A percentile compares a stretch with the other conserved stretches of the same genome.
Evolutionary conservation across 192 early-diverging fungal genomes (phyloP).

Genomic region (Coemansia sp.): DNA sequence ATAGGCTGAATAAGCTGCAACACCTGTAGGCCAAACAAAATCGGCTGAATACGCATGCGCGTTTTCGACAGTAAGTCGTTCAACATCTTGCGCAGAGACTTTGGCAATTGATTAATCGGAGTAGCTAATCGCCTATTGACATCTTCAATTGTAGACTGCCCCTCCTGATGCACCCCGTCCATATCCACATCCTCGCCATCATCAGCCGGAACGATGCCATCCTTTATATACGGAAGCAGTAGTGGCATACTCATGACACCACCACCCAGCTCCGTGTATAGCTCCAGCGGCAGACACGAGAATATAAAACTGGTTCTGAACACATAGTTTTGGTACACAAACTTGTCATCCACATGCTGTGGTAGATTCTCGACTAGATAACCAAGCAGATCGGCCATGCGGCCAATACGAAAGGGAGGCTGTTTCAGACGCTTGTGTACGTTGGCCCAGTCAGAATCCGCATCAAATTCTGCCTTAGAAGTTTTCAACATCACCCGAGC

Average conservation of each 20-base stretch:
- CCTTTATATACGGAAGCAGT: slow-evolving; percentile 23
- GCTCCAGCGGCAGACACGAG: slow-evolving; percentile 21
- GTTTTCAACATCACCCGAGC: slow-evolving; percentile 14
- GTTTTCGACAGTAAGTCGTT: not conserved
- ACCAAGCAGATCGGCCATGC: slow-evolving; percentile 23
- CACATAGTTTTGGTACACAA: slow-evolving; percentile 21
- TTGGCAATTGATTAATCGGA: slow-evolving; percentile 28
- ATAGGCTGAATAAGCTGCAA: slow-evolving; percentile 41
- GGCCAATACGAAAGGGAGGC: slow-evolving; percentile 17
- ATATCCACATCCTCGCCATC: not conserved
- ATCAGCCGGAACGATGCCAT: slow-evolving; percentile 11
- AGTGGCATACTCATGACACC: slow-evolving; percentile 13
- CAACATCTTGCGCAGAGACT: not conserved
- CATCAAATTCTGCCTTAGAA: not conserved
- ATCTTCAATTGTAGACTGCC: slow-evolving; percentile 14
- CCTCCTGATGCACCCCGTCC: not conserved
- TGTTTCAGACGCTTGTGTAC: slow-evolving; percentile 11
- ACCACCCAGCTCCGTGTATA: slow-evolving; percentile 22
- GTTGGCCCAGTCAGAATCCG: slow-evolving; percentile 8
- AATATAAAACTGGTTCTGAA: slow-evolving; percentile 31
- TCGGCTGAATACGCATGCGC: slow-evolving; percentile 17
- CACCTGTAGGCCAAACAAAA: slow-evolving; percentile 17
- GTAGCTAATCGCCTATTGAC: slow-evolving; percentile 27
- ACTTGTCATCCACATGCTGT: slow-evolving; percentile 8
- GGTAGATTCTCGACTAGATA: slow-evolving; percentile 22